These are phyloP conservation scores for Hypoxylon sp. DNA, from an alignment of 2,329 filamentous ascomycete species.

Conservation along the genomic window DNA sequence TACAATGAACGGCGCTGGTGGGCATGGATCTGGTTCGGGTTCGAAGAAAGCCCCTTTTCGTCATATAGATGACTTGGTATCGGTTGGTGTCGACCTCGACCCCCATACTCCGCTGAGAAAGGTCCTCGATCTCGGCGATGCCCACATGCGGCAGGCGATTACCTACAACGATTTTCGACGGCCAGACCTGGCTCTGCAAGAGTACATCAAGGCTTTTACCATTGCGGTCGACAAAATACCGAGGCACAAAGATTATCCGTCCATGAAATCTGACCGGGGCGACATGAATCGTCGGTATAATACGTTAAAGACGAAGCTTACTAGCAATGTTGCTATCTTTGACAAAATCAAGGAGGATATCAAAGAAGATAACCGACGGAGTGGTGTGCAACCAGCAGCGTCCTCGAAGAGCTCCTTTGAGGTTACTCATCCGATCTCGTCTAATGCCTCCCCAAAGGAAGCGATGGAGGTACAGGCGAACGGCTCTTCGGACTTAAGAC, in stretches of 20 bases:
- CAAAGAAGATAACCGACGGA: conserved; percentile 71
- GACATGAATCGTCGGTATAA: conserved; percentile 63
- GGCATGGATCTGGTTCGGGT: conserved; percentile 29
- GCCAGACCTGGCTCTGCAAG: conserved; percentile 81
- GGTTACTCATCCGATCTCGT: conserved; percentile 25
- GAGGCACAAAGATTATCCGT: conserved; percentile 78
- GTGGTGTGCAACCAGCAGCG: conserved; percentile 66
- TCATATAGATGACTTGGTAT: conserved; percentile 67
- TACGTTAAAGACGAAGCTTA: conserved; percentile 64
- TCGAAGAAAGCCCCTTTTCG: conserved; percentile 57
- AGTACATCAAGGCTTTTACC: conserved; percentile 85
- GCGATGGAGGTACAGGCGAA: conserved; percentile 14
- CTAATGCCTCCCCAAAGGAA: conserved; percentile 40
- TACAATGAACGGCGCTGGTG: conserved; percentile 12
- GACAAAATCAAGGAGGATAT: conserved; percentile 74
- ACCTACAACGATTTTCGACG: conserved; percentile 72
- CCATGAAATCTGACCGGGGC: conserved; percentile 67
- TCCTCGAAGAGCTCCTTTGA: conserved; percentile 30
- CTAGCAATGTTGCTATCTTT: conserved; percentile 62
- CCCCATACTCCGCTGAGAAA: conserved; percentile 64
- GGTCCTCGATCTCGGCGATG: conserved; percentile 66
- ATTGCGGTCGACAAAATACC: conserved; percentile 83
- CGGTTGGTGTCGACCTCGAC: conserved; percentile 61
- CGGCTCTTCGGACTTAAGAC: not conserved
- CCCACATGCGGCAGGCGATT: conserved; percentile 69